Base-by-base conservation (phyloP, 2,329 filamentous ascomycete species). In the Tolypocladium inflatum region DNA sequence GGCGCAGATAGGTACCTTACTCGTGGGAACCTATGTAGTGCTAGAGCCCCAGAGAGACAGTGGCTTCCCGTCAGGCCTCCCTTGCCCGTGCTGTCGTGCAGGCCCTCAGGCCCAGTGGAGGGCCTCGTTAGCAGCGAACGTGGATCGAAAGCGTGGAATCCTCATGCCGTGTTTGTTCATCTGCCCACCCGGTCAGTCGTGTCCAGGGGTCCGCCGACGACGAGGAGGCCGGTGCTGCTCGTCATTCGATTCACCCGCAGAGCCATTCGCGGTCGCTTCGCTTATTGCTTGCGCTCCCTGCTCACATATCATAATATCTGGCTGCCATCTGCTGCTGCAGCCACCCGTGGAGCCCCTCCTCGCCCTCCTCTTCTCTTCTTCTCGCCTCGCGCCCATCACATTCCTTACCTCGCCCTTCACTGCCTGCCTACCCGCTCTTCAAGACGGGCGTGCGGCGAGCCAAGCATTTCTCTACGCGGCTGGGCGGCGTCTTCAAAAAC, bases 381-480 rank as follows among this genome's bases (percentile, higher is more conserved):
- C 17, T 19, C 23, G 23, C 43, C 43, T 39, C 52, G 52, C 52
- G 35, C 42, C 51, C 56, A 26, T 52, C 19, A 21, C 57, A 58
- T 58, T 58, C 57, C 57, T 55, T 23, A 23, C 13, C 50, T n/a
- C 21, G 10, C 39, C 21, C 42, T 37, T 19, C 51, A 35, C 42
- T 39, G 41, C 42, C 33, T 52, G 23, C 21, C 15, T 42, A n/a
- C 42, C 33, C 35, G 42, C 35, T 52, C 51, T 42, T 19, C 35
- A 3, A 13, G 45, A 45, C 42, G 21, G 42, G 21, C 10, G 10
- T 15, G 11, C 11, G 39, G 15, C 13, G 45, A 10, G 17, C 17
- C 10, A 17, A 23, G 13, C 58, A 59, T 56, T 57, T 60, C 54
- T 60, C 39, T n/a, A 19, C 50, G 55, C 61, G 57, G 57, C 58